Conservation (phyloP, 306 rosid species). For the Fragaria vesca region DNA sequence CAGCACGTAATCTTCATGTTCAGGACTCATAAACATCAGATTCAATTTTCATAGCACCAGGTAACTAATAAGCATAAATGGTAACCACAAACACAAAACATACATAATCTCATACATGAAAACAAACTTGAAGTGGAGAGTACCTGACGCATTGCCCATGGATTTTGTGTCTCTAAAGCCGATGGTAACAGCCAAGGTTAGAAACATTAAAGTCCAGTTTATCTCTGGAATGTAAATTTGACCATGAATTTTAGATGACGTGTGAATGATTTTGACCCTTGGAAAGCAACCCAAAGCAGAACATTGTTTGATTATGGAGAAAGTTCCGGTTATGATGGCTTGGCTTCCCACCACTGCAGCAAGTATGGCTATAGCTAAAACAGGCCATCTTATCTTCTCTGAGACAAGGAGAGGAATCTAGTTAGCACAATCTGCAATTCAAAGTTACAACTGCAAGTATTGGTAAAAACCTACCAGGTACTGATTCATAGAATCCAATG, state of each 20-base stretch:
- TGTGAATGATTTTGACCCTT: slow-evolving; percentile 78
- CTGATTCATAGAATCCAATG: slow-evolving; percentile 93
- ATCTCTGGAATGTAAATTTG: slow-evolving; percentile 96
- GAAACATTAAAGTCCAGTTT: slow-evolving; percentile 85
- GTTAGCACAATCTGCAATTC: slow-evolving; percentile 3
- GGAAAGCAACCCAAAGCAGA: slow-evolving; percentile 90
- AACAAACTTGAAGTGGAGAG: slow-evolving; percentile 13
- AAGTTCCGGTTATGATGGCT: slow-evolving; percentile 92
- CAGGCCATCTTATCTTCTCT: slow-evolving; percentile 89
- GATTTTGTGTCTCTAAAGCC: slow-evolving; percentile 97
- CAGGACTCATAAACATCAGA: neutral
- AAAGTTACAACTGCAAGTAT: neutral
- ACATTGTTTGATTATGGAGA: slow-evolving; percentile 94
- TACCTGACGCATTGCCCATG: slow-evolving; percentile 98
- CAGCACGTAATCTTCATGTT: neutral
- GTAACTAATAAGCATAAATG: neutral
- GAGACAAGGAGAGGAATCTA: slow-evolving; percentile 13
- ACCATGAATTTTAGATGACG: slow-evolving; percentile 85
- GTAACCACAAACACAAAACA: neutral
- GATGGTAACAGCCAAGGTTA: slow-evolving; percentile 76
- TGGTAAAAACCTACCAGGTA: slow-evolving; percentile 63
- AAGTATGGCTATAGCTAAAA: slow-evolving; percentile 87
- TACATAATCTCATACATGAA: neutral
- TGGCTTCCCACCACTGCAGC: slow-evolving; percentile 98
- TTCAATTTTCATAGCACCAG: neutral